Base-by-base conservation (phyloP, 495 filamentous ascomycete species). In the Lasiosphaeria ovina region DNA sequence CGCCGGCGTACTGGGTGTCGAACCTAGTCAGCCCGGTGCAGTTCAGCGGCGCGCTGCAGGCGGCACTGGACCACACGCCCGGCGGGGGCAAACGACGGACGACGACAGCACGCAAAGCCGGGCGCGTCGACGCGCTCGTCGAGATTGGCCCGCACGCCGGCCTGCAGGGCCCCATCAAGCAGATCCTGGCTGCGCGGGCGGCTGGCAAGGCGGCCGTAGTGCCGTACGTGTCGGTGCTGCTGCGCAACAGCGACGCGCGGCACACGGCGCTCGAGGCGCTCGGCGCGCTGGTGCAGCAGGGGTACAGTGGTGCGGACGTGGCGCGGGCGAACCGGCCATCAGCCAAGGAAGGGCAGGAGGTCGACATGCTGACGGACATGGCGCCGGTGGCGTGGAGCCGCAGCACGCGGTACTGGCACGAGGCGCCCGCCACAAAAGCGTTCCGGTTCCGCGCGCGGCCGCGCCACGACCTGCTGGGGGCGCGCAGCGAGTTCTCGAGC, bases 121-220 rank as follows among this genome's bases (percentile, higher is more conserved):
- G 38, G 38, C 12, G 11, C 3, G 64, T 74, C 16, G 62, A 68
- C 51, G 16, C 74, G 0, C 66, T 55, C 24, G 12, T 85, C 4
- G 83, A 85, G 53, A 59, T 85, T 42, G 83, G 82, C 0, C 81
- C 82, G 0, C 83, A 85, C 53, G 73, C 80, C 0, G 74, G 81
- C 1, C 68, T 85, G 7, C 74, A 77, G 51, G 74, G 77, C 0
- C 71, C 75, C 0, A 62, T 62, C 0, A 72, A 2, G 50, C 65
- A 1, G 60, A 31, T 14, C 38, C 8, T 42, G 8, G 8, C 7
- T 0, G 8, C 7, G 14, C 7, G 7, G 38, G 38, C 14, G 7
- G 7, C 38, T 42, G 38, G 14, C 38, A 8, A 42, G 38, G 14
- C 7, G 8, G 7, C 38, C 38, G 38, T 2, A 3, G 8, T 42